A percentile compares a stretch with the other conserved stretches of the same genome.
Conservation (phyloP, 2,329 filamentous ascomycete species). For the Aspergillus glaucus region DNA sequence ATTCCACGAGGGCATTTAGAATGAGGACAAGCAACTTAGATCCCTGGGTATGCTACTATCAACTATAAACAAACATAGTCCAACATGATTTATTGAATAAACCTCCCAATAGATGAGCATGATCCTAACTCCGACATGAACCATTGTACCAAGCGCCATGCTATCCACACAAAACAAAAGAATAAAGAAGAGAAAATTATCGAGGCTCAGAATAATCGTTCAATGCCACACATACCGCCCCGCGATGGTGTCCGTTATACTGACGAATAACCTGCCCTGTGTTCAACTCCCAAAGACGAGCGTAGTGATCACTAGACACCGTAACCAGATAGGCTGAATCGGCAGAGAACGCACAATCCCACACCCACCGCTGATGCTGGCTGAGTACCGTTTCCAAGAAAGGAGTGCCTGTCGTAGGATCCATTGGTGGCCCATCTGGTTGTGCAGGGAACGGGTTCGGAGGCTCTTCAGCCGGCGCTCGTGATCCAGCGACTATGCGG, state of each 20-base stretch:
- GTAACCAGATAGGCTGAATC: slow-evolving; percentile 91
- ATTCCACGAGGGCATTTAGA: neutral
- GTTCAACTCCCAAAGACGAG: slow-evolving; percentile 79
- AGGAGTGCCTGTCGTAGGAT: slow-evolving; percentile 49
- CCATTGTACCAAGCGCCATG: slow-evolving; percentile 17
- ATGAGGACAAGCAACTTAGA: no score
- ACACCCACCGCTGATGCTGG: slow-evolving; percentile 92
- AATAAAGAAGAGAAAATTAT: slow-evolving; percentile 13
- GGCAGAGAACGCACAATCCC: slow-evolving; percentile 93
- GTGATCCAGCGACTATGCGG: slow-evolving; percentile 2
- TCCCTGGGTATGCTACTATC: no score
- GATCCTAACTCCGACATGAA: neutral
- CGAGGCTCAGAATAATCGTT: slow-evolving; percentile 65
- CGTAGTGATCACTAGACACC: slow-evolving; percentile 89
- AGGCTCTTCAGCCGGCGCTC: slow-evolving; percentile 19
- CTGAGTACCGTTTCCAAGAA: slow-evolving; percentile 80
- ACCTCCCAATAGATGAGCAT: neutral
- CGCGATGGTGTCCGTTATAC: slow-evolving; percentile 90
- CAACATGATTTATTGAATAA: no score
- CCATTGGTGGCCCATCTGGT: slow-evolving; percentile 36
- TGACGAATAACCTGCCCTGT: slow-evolving; percentile 87
- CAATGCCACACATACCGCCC: slow-evolving; percentile 84
- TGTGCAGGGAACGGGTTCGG: slow-evolving; percentile 29
- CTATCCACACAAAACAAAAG: slow-evolving; percentile 14
- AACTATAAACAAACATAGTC: neutral